Base-by-base conservation (phyloP, 176 grass and related monocot genomes). In the Carex pumila region DNA sequence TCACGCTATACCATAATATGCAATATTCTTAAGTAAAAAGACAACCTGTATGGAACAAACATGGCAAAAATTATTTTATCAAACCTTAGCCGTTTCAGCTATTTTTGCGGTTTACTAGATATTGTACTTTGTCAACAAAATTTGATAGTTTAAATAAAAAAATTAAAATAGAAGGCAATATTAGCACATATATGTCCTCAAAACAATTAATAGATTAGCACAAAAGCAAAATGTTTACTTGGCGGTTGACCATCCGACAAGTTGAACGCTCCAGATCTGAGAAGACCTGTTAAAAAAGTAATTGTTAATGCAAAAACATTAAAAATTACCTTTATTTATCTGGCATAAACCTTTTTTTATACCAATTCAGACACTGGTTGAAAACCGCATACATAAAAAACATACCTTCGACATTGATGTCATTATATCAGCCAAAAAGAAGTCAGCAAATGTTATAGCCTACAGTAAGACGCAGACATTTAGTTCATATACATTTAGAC, bases 341-440 rank as follows among this genome's bases (percentile, higher is more conserved):
- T 9, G 12, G 36, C 56, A 85, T 74, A 39, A 71, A 58, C 74
- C 25, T 60, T 31, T 65, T 61, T 65, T 64, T 58, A 29, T 62
- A 65, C 59, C 54, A 85, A 47, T 54, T 49, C 54, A 65, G 41
- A 80, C 14, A 64, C n/a, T 61, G 50, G 52, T 61, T 55, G 18
- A 76, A 75, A 69, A 45, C 12, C 13, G 85, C 59, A 37, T 71
- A 86, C 47, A 57, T 49, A 53, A 54, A 68, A 70, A 81, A 71
- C 87, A 47, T 85, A 99, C 97, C 97, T 99, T 99, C 86, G 93
- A 95, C 93, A 96, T 99, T 83, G 97, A 99, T 84, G 97, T 99
- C 89, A 99, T 89, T 84, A 99, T 92, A 99, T 99, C 97, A 72
- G 97, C 97, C 90, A 99, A 81, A 81, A 99, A 99, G 78, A 99